Base-by-base conservation (phyloP, 345 rosid genomes). In the Eucalyptus regnans region DNA sequence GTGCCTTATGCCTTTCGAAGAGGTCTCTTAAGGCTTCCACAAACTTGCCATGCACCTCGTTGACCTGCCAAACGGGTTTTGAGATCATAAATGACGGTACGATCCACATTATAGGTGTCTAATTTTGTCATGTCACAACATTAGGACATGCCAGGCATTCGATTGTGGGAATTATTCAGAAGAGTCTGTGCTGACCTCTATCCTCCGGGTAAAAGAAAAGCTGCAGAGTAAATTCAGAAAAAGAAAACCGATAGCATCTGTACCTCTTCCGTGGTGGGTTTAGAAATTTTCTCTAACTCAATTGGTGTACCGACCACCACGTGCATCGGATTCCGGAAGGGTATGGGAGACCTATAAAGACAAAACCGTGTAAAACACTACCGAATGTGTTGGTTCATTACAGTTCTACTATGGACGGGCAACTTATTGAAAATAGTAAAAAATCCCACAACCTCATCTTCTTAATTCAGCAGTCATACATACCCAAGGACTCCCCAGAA, bases 401-500 rank as follows among this genome's bases (percentile, higher is more conserved):
- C 66, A 13, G 31, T 13, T 86, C 44, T 51, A 7, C 64, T 29
- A 4, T 15, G 14, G 58, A 8, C 2, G 33, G 10, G 46, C 20
- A 17, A 33, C 80, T 68, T 4, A 5, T 68, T 8, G 81, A 33
- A 68, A 68, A 86, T 8, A 11, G n/a, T 41, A n/a, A 1, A 37
- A 86, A 51, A 52, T 29, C 29, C 64, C 44, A 84, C 86, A 33
- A 68, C 18, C 44, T 68, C 44, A 17, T 68, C 80, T 68, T 68
- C 80, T 33, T 68, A 18, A 33, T 33, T 79, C 62, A 25, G 52
- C 15, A 29, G 60, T 68, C 46, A 62, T 49, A 46, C 93, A 87
- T 94, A 96, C 99, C 97, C 98, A 31, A 95, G 90, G 66, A 94
- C 89, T 88, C 98, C 99, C 98, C 99, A 95, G 86, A 95, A 97